Evolutionary conservation across 768 basidiomycete species (phyloP), one percentile per base, ranked within the genome.

Genomic region (Tricholomella constricta): DNA sequence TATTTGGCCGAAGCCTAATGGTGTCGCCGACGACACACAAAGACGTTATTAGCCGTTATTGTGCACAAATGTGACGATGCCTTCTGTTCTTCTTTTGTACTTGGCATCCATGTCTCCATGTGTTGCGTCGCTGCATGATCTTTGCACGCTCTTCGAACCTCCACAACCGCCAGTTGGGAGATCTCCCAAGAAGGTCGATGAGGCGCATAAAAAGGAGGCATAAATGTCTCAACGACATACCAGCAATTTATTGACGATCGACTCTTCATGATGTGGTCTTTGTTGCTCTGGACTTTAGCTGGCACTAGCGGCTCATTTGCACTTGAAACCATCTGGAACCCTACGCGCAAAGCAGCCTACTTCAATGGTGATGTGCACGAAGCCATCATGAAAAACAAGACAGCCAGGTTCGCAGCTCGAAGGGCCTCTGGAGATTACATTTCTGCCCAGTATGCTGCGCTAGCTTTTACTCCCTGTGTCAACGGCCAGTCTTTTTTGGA

Each of bases 81-180:
- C 48, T 49, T 40, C 48, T 43, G n/a, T n/a, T n/a, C n/a, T n/a
- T n/a, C n/a, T 32, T 14, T 40, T 40, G n/a, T 49, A 5, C 48
- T 49, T 49, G 48, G 37, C 48, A 40, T 40, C 47, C n/a, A 19
- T 22, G 37, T 19, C 6, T 38, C 48, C 47, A 48, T 48, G 47
- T 27, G 47, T 20, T 38, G 9, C 8, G 8, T 3, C 17, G 6
- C 20, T n/a, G 6, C 48, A 41, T 38, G 19, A 20, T 38, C 11
- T 20, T 26, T 25, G 15, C 15, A n/a, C 14, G 15, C 17, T 38
- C 48, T 38, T 6, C 8, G 48, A 37, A 3, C 26, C 37, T 38
- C 26, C 26, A 25, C 36, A 29, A 6, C 26, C 37, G 36, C 6
- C 25, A 9, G 26, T 38, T 38, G 25, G 2, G 17, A 25, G 26